A percentile compares a stretch with the other conserved stretches of the same genome.
These are phyloP conservation scores for Cicer bijugum DNA, from an alignment of 306 rosid species.

Conservation along the genomic window DNA sequence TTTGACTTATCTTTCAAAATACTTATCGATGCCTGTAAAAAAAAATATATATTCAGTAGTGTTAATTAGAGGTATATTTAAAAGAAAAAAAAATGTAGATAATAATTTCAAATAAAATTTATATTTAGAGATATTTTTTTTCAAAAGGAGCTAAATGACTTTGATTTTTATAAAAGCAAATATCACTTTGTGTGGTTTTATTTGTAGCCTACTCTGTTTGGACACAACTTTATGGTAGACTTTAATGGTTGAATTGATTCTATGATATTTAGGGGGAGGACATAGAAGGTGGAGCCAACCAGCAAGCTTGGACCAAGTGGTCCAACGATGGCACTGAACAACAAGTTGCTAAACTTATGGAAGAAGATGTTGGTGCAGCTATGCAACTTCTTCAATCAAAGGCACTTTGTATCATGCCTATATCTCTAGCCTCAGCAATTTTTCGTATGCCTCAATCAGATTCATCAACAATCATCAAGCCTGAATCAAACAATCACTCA, in stretches of 20 bases:
- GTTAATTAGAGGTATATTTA: too few species aligned
- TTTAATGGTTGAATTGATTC: not conserved
- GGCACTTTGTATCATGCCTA: slow-evolving; percentile 97
- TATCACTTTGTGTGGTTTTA: not conserved
- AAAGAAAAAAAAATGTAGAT: too few species aligned
- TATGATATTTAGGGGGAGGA: slow-evolving; percentile 61
- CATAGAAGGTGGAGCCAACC: slow-evolving; percentile 61
- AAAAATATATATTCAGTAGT: too few species aligned
- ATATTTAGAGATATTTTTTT: too few species aligned
- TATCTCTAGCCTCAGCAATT: slow-evolving; percentile 94
- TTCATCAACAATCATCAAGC: slow-evolving; percentile 59
- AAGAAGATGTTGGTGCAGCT: slow-evolving; percentile 97
- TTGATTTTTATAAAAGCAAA: too few species aligned
- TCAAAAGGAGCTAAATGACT: too few species aligned
- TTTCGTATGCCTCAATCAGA: slow-evolving; percentile 77
- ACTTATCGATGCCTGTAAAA: too few species aligned
- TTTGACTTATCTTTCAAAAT: too few species aligned
- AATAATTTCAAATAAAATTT: too few species aligned
- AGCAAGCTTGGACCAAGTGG: slow-evolving; percentile 92
- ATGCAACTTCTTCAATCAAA: slow-evolving; percentile 97
- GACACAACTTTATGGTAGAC: not conserved
- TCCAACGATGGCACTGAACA: slow-evolving; percentile 94
- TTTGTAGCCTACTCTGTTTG: not conserved
- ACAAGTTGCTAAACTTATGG: slow-evolving; percentile 96
- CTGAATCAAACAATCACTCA: slow-evolving; percentile 74